phyloP scores from a whole-genome alignment of 106 monocot genomes.

The Alisma plantagoaquatica region DNA sequence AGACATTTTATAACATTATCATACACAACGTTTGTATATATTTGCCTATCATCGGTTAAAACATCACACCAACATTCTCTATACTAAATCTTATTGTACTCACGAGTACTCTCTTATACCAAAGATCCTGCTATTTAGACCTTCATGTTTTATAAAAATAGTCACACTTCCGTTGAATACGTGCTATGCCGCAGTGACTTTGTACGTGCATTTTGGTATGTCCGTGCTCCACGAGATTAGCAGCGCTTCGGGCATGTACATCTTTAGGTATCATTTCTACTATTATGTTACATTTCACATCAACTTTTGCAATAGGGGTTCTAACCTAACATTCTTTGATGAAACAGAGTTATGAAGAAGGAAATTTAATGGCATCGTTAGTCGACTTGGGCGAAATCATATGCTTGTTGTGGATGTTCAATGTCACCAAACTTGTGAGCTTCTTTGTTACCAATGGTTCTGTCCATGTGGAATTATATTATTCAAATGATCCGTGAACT shows the following conservation, averaged over 20 bases:
- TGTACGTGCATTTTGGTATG: constrained; percentile 80
- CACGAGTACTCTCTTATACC: background rate
- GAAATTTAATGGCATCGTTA: constrained; percentile 36
- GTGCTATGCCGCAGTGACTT: constrained; percentile 34
- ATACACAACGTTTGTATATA: background rate
- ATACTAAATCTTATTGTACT: background rate
- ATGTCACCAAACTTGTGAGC: too few relatives aligned
- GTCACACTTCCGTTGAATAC: background rate
- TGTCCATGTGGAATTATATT: too few relatives aligned
- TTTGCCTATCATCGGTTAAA: background rate
- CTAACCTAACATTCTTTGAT: constrained; percentile 2
- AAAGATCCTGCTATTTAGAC: background rate
- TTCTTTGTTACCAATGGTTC: too few relatives aligned
- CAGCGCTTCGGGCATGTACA: constrained; percentile 68
- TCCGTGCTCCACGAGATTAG: constrained; percentile 89
- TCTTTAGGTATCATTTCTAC: constrained; percentile 58
- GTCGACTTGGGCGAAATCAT: too few relatives aligned
- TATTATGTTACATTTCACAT: background rate
- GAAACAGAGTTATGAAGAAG: constrained; percentile 82
- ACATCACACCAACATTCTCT: background rate
- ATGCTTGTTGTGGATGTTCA: too few relatives aligned
- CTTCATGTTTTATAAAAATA: background rate
- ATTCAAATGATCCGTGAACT: too few relatives aligned
- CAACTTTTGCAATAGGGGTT: background rate
- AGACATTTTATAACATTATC: background rate